These are phyloP conservation scores for Hemileia vastatrix DNA, from an alignment of 1,284 basidiomycete genomes.

Conservation along the genomic window DNA sequence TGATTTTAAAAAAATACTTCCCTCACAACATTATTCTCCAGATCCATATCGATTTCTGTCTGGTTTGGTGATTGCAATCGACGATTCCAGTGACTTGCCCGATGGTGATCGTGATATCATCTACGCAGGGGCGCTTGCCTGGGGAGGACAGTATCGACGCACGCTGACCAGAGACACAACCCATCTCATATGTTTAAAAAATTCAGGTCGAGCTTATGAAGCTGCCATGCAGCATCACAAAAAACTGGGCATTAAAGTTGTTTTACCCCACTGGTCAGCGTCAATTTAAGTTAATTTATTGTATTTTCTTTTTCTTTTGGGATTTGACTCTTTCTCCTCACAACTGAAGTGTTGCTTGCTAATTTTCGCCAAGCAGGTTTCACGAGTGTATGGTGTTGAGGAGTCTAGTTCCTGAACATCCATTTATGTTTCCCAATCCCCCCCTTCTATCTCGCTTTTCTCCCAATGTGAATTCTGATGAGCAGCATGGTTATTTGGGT, in stretches of 20 bases:
- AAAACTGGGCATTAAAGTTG: conserved; percentile 5
- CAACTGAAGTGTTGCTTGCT: too few species aligned
- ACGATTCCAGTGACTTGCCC: conserved; percentile 2
- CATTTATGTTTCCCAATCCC: conserved; percentile 14
- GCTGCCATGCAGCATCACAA: background rate
- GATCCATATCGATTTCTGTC: conserved; percentile 13
- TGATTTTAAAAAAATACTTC: conserved; percentile 2
- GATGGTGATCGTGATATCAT: conserved; percentile 7
- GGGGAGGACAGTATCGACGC: conserved; percentile 11
- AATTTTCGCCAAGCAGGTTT: conserved; percentile 9
- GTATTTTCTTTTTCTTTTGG: background rate
- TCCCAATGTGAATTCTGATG: too few species aligned
- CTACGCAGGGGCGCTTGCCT: conserved; percentile 2
- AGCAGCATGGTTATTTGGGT: too few species aligned
- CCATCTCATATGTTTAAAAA: conserved; percentile 1
- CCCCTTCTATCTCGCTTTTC: background rate
- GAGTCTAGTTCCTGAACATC: conserved; percentile 8
- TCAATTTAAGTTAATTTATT: background rate
- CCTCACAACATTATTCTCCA: conserved; percentile 2
- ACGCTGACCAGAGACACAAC: conserved; percentile 3
- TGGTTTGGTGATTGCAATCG: conserved; percentile 9
- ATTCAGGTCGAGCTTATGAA: background rate
- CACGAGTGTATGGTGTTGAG: conserved; percentile 5
- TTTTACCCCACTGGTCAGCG: conserved; percentile 20
- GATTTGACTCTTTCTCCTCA: background rate